Percentiles rank a stretch among this genome's conserved stretches.
Evolutionary conservation across 2,329 filamentous ascomycete genomes (phyloP).

Genomic region (Shiraia bambusicola): DNA sequence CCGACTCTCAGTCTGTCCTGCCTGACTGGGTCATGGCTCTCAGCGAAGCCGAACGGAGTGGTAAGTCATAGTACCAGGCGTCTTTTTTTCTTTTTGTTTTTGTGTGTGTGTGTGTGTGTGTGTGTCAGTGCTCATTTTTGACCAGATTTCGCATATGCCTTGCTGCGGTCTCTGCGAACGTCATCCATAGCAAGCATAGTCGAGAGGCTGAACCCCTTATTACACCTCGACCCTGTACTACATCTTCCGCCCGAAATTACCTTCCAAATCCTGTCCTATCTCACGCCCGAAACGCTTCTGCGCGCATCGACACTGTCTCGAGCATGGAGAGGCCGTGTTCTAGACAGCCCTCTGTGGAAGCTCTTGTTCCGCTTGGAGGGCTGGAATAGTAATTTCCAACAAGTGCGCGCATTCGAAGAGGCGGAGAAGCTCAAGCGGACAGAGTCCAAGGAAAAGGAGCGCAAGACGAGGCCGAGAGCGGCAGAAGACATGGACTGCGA

Average conservation of each 20-base stretch:
- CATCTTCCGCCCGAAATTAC: slow-evolving; percentile 89
- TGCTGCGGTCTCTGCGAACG: slow-evolving; percentile 77
- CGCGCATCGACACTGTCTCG: slow-evolving; percentile 76
- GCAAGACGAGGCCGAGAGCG: slow-evolving; percentile 50
- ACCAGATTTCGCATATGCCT: slow-evolving; percentile 75
- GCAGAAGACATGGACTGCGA: slow-evolving; percentile 51
- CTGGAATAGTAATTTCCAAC: slow-evolving; percentile 69
- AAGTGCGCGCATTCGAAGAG: slow-evolving; percentile 68
- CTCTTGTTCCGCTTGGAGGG: slow-evolving; percentile 80
- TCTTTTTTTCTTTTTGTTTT: too few species aligned
- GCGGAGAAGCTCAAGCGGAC: slow-evolving; percentile 46
- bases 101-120: too few species aligned
- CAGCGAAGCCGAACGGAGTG: slow-evolving; percentile 57
- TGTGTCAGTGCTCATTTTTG: too few species aligned
- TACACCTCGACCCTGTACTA: slow-evolving; percentile 89
- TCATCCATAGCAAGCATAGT: slow-evolving; percentile 79
- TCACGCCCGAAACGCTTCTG: slow-evolving; percentile 78
- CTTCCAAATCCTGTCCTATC: slow-evolving; percentile 81
- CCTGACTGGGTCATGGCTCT: slow-evolving; percentile 58
- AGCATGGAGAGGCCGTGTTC: slow-evolving; percentile 76
- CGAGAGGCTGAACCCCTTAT: slow-evolving; percentile 73
- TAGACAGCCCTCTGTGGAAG: slow-evolving; percentile 86
- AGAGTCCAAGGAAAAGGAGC: slow-evolving; percentile 42
- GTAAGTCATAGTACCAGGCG: slow-evolving; percentile 40
- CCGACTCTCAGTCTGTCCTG: slow-evolving; percentile 43